These are phyloP conservation scores for Cylindrodendrum hubeiense DNA, from an alignment of 2,329 filamentous ascomycete genomes.

Conservation along the genomic window DNA sequence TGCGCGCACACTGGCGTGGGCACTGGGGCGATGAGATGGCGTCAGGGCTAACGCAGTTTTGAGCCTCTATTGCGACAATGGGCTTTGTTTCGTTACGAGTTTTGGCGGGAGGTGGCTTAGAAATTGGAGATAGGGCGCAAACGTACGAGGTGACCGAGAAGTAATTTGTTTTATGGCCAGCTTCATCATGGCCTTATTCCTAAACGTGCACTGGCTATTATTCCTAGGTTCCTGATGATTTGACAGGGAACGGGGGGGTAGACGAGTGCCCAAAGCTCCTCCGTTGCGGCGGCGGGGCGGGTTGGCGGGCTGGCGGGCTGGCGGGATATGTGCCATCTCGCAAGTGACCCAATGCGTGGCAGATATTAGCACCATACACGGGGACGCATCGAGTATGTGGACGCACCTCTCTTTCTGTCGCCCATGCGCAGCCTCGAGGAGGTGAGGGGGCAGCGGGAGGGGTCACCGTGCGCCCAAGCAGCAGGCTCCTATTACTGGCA, in stretches of 20 bases:
- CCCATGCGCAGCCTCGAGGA: not conserved
- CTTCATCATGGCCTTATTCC: not conserved
- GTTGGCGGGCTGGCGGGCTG: too few relatives aligned
- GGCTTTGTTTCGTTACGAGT: not conserved
- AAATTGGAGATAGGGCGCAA: not conserved
- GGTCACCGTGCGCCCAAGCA: not conserved
- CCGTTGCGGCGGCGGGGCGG: not conserved
- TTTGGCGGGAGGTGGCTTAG: not conserved
- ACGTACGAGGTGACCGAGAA: not conserved
- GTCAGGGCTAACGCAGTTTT: constrained; percentile 10
- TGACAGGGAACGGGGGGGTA: not conserved
- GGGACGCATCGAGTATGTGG: not conserved
- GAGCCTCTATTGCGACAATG: not conserved
- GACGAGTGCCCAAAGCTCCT: not conserved
- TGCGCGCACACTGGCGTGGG: constrained; percentile 13
- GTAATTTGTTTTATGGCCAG: not conserved
- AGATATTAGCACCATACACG: not conserved
- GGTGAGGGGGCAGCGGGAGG: not conserved
- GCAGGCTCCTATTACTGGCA: constrained; percentile 20
- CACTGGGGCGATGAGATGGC: constrained; percentile 13
- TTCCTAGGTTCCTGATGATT: not conserved
- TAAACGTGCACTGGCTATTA: not conserved
- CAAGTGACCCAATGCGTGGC: constrained; percentile 2
- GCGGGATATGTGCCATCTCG: not conserved
- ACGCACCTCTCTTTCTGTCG: not conserved